A percentile compares a stretch with the other conserved stretches of the same genome.
These are phyloP conservation scores for Wickerhamomyces hampshirensis DNA, from an alignment of 805 yeast species.

Conservation along the genomic window DNA sequence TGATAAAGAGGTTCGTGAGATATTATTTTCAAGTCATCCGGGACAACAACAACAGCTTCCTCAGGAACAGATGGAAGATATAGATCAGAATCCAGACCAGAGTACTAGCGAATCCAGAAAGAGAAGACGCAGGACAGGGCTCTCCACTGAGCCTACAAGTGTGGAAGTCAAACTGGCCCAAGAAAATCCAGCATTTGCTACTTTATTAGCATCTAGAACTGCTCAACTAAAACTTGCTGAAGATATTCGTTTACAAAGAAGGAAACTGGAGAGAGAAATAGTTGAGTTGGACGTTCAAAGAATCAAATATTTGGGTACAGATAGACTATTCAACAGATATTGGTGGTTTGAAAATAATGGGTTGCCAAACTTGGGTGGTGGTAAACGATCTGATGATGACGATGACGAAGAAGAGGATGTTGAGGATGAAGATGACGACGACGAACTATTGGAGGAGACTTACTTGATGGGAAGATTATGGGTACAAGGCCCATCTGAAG, in stretches of 20 bases:
- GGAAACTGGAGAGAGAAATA: slow-evolving; percentile 54
- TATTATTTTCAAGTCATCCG: slow-evolving; percentile 19
- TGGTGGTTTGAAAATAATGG: slow-evolving; percentile 97
- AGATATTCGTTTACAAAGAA: slow-evolving; percentile 43
- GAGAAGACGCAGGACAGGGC: slow-evolving; percentile 29
- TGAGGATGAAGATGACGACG: slow-evolving; percentile 39
- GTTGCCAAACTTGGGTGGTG: slow-evolving; percentile 47
- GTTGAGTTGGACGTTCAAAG: slow-evolving; percentile 75
- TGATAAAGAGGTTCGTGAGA: slow-evolving; percentile 36
- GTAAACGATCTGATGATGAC: slow-evolving; percentile 26
- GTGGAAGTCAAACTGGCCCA: slow-evolving; percentile 34
- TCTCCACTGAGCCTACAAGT: slow-evolving; percentile 33
- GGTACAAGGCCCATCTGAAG: slow-evolving; percentile 82
- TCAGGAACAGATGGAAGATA: neutral
- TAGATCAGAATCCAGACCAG: slow-evolving; percentile 14
- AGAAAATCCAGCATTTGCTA: slow-evolving; percentile 38
- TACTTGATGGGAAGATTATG: slow-evolving; percentile 81
- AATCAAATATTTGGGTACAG: slow-evolving; percentile 71
- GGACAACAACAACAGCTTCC: slow-evolving; percentile 17
- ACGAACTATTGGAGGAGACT: slow-evolving; percentile 44
- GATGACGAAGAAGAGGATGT: slow-evolving; percentile 34
- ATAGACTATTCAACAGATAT: slow-evolving; percentile 77
- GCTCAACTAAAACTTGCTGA: slow-evolving; percentile 34
- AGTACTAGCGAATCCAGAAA: slow-evolving; percentile 12
- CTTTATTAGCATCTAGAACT: slow-evolving; percentile 40